Evolutionary conservation across 345 rosid species (phyloP).

Genomic region (Raphanus raphanistrum): DNA sequence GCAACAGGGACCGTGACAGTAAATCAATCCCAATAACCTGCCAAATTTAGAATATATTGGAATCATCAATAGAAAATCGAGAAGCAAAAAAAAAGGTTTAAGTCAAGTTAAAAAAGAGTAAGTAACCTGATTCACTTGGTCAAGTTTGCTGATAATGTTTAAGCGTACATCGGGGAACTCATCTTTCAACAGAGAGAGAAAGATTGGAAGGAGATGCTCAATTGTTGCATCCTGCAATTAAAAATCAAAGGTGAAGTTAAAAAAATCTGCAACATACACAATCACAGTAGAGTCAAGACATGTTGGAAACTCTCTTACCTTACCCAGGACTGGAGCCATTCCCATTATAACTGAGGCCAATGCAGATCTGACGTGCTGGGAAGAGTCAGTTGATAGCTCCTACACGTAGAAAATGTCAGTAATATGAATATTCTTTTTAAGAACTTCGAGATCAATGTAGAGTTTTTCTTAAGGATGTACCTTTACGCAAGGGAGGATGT

Average conservation of each 20-base stretch:
- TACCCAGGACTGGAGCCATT: constrained; percentile 79
- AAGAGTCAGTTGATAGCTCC: constrained; percentile 79
- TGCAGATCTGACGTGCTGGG: constrained; percentile 82
- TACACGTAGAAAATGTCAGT: constrained; percentile 30
- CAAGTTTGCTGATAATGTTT: constrained; percentile 96
- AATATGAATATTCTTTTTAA: background rate
- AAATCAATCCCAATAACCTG: constrained; percentile 98
- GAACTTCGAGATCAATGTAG: too few relatives aligned
- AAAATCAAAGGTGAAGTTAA: constrained; percentile 16
- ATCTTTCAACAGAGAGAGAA: constrained; percentile 91
- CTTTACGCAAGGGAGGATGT: constrained; percentile 90
- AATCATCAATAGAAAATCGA: background rate
- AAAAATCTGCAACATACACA: background rate
- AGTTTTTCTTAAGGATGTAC: constrained; percentile 39
- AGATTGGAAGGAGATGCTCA: constrained; percentile 96
- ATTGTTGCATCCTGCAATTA: constrained; percentile 79
- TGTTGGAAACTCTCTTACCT: constrained; percentile 34
- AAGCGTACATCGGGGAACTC: constrained; percentile 97
- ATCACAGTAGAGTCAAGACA: background rate
- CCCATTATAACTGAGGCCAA: constrained; percentile 92
- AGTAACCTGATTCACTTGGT: constrained; percentile 93
- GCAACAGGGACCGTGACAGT: constrained; percentile 84
- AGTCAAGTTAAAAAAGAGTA: background rate
- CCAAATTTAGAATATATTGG: background rate
- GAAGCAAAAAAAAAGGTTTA: background rate